Base-by-base conservation (phyloP, 805 yeast genomes). In the Cyberlindnera saturnus region DNA sequence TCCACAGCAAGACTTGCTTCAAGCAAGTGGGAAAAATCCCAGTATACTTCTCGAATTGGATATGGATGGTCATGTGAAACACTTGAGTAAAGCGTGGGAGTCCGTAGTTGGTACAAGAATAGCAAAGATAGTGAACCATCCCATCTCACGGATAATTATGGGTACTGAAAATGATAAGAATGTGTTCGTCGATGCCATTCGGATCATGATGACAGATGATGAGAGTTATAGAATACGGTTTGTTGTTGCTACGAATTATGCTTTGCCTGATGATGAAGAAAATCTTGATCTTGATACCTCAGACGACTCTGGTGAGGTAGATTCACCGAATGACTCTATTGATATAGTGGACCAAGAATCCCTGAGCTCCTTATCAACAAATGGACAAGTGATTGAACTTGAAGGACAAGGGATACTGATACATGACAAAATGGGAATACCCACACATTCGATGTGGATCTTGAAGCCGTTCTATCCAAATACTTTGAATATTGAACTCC, bases 361-460 rank as follows among this genome's bases (percentile, higher is more conserved):
- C 2, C 39, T 57, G 13, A 57, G 62, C 39, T 53, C 67, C 1
- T 48, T 72, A n/a, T 65, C 76, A 0, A 79, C 81, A 16, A 79
- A 80, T 53, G 84, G 83, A 6, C 78, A 74, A 9, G 65, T 75
- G 14, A 75, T 82, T 8, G 91, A 86, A 51, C 66, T 90, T 33
- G 98, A 91, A 61, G 98, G 96, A 0, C 97, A 91, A 57, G 99
- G 99, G 3, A 82, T 93, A 9, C 62, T 91, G 17, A 82, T 93
- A 8, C 84, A 79, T 49, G 85, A 82, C 56, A 61, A 70, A 3
- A 70, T 80, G 0, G 69, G 73, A 14, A 59, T 73, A 32, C 90
- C 91, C 1, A 70, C 83, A 0, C 95, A 88, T 61, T 81, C 96
- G 1, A 86, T 93, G 86, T 91, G 98, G 98, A 80, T 91, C 4